phyloP scores from a whole-genome alignment of 2,329 filamentous ascomycete species.

The Ilyonectria destructans region DNA sequence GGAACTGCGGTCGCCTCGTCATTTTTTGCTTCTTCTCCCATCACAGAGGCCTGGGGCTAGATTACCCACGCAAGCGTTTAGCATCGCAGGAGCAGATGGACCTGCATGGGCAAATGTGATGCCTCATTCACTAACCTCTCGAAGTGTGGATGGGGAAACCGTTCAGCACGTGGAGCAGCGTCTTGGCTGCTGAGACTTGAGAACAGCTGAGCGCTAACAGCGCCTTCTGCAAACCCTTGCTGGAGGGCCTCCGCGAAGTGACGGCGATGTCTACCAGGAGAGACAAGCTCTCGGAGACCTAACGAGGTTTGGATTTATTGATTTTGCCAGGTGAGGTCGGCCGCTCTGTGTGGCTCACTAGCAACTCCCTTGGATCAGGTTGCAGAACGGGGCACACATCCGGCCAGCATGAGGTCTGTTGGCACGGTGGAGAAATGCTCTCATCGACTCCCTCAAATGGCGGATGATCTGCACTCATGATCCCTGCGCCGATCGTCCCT shows the following conservation, averaged over 20 bases:
- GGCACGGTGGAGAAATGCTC: slow-evolving; percentile 34
- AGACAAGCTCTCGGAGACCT: slow-evolving; percentile 3
- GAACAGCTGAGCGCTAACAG: slow-evolving; percentile 35
- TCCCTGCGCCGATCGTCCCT: slow-evolving; percentile 49
- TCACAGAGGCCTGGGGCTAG: neutral
- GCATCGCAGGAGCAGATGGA: neutral
- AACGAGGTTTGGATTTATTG: slow-evolving; percentile 10
- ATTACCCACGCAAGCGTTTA: neutral
- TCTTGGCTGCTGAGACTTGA: slow-evolving; percentile 37
- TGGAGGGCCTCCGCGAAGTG: slow-evolving; percentile 34
- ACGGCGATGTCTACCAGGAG: slow-evolving; percentile 30
- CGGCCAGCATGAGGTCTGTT: slow-evolving; percentile 36
- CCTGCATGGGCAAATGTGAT: slow-evolving; percentile 27
- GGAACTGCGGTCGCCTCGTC: neutral
- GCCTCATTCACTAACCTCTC: slow-evolving; percentile 22
- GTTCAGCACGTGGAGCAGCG: slow-evolving; percentile 46
- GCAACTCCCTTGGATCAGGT: slow-evolving; percentile 15
- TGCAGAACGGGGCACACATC: slow-evolving; percentile 24
- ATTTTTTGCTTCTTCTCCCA: slow-evolving; percentile 9
- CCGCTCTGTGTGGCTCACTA: slow-evolving; percentile 24
- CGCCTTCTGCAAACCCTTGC: slow-evolving; percentile 29
- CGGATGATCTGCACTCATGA: slow-evolving; percentile 46
- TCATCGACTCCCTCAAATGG: slow-evolving; percentile 42
- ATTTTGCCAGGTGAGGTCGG: slow-evolving; percentile 29
- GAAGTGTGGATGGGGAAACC: slow-evolving; percentile 36